Evolutionary conservation across 2,329 filamentous ascomycete genomes (phyloP), one percentile per base, ranked within the genome.

Genomic region (Coniella vitis): DNA sequence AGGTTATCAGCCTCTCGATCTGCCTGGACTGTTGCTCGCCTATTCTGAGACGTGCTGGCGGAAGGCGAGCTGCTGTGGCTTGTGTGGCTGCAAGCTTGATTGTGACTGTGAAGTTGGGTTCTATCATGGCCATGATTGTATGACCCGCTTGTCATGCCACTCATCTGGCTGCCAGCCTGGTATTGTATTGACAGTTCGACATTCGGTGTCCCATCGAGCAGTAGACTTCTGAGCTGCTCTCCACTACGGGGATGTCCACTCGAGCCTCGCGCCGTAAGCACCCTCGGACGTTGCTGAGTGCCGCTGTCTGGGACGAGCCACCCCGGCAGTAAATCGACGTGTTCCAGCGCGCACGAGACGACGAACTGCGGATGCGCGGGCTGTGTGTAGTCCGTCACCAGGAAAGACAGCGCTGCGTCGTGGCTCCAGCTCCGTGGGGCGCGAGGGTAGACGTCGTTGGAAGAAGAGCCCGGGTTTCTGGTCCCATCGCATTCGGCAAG

Each of bases 201-300:
- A n/a, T 49, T 53, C 2, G 51, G 47, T 13, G 43, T 53, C 20
- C 51, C 51, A 21, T 53, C 51, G 16, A 53, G 14, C 31, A 53
- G 7, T 47, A 53, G 49, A 36, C 47, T 53, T 29, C 51, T 46
- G 38, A 53, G 9, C 39, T 53, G 47, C 3, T 35, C 34, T 7
- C 37, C 47, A 12, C 16, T n/a, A 2, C 51, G 47, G 3, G 51
- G 51, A 9, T 43, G 38, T 10, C 51, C 42, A 5, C 51, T 53
- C 17, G 51, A 36, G 5, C 47, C 47, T 1, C 51, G 47, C 7
- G 43, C 47, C n/a, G 25, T 38, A 10, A 53, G 47, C 17, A 20
- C 20, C 19, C 38, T 48, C 7, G 13, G n/a, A n/a, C n/a, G n/a
- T n/a, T n/a, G n/a, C 29, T 7, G 47, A 50, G 22, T n/a, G n/a